phyloP scores from a whole-genome alignment of 2,329 filamentous ascomycete genomes.

The Tolypocladium cylindrosporum region DNA sequence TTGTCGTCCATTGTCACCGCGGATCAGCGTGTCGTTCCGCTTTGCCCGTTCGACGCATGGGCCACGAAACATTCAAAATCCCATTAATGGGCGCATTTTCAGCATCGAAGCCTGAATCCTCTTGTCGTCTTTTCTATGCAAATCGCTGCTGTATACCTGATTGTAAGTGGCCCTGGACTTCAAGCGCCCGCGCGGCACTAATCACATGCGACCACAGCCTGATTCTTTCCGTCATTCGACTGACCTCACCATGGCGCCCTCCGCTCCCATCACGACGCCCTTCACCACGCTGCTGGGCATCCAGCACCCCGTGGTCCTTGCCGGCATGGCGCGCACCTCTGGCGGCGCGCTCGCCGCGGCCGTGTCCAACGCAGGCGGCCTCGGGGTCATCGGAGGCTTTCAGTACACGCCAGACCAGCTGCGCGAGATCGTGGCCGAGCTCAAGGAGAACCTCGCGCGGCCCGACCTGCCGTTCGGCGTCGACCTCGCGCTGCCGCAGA shows the following conservation, averaged over 20 bases:
- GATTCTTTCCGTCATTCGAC: not conserved
- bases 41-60: not conserved
- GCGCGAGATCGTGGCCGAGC: slow-evolving; percentile 71
- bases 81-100: not conserved
- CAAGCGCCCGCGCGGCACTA: not conserved
- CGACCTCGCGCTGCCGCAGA: slow-evolving; percentile 82
- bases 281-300: slow-evolving; percentile 73
- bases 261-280: slow-evolving; percentile 59
- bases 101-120: not conserved
- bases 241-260: slow-evolving; percentile 25
- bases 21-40: not conserved
- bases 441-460: slow-evolving; percentile 62
- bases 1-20: not conserved
- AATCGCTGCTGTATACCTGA: not conserved
- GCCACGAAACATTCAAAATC: not conserved
- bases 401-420: slow-evolving; percentile 67
- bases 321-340: slow-evolving; percentile 85
- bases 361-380: slow-evolving; percentile 79
- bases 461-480: slow-evolving; percentile 77
- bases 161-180: not conserved
- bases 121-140: not conserved
- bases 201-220: not conserved
- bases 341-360: slow-evolving; percentile 71
- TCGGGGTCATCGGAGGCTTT: slow-evolving; percentile 64
- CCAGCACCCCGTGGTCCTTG: slow-evolving; percentile 80